phyloP scores from a whole-genome alignment of 371 early-diverging fungal species.

The Mortierella sp. region DNA sequence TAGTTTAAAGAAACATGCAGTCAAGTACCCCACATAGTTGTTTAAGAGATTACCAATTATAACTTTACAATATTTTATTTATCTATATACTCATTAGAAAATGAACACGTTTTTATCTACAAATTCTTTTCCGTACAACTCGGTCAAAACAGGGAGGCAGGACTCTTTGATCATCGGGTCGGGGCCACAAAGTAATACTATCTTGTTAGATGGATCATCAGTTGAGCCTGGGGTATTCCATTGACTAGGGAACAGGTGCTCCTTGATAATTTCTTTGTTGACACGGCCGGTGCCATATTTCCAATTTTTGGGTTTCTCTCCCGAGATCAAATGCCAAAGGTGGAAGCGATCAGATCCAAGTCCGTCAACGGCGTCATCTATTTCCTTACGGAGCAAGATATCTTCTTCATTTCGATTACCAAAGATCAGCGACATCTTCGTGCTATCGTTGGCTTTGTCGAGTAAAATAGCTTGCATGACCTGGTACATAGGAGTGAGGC shows the following conservation, averaged over 20 bases:
- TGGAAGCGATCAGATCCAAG: slow-evolving; percentile 55
- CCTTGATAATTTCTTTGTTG: slow-evolving; percentile 39
- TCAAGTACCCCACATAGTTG: too few relatives aligned
- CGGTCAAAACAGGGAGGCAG: slow-evolving; percentile 57
- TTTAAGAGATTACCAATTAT: neutral
- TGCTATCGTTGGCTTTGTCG: slow-evolving; percentile 41
- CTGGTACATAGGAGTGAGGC: slow-evolving; percentile 74
- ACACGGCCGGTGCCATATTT: slow-evolving; percentile 55
- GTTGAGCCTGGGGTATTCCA: slow-evolving; percentile 7
- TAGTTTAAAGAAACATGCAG: too few relatives aligned
- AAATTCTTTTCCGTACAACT: slow-evolving; percentile 46
- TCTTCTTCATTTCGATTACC: slow-evolving; percentile 63
- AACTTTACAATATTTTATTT: neutral
- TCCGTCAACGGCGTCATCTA: neutral
- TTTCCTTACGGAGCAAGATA: slow-evolving; percentile 60
- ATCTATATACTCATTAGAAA: slow-evolving; percentile 25
- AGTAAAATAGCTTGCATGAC: slow-evolving; percentile 58
- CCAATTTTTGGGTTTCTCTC: slow-evolving; percentile 49
- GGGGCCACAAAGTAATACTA: slow-evolving; percentile 64
- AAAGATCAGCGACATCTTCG: slow-evolving; percentile 61
- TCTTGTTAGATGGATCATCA: slow-evolving; percentile 24
- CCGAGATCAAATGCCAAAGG: slow-evolving; percentile 58
- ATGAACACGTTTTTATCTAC: slow-evolving; percentile 54
- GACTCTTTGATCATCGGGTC: slow-evolving; percentile 61
- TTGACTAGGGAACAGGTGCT: slow-evolving; percentile 35